Conservation (phyloP, 2,329 filamentous ascomycete species). For the Purpureocillium lavendulum region DNA sequence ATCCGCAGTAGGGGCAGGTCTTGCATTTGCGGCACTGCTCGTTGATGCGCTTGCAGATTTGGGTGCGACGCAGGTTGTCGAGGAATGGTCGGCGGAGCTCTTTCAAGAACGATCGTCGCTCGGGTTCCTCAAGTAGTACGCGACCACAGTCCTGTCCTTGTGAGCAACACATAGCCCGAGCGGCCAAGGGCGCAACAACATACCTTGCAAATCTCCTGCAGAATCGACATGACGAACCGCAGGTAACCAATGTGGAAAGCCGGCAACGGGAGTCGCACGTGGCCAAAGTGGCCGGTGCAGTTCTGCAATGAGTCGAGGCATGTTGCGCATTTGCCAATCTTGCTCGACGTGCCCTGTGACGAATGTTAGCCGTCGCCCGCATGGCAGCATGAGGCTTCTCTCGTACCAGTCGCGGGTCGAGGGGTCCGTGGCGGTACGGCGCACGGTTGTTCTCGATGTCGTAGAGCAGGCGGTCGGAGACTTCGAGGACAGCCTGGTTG, state of each 20-base stretch:
- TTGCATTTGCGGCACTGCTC: conserved; percentile 85
- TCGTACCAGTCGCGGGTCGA: conserved; percentile 69
- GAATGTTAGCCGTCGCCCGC: not conserved
- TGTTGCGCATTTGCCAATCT: conserved; percentile 69
- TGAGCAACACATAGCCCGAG: not conserved
- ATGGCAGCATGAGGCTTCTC: not conserved
- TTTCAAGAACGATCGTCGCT: conserved; percentile 69
- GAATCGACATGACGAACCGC: conserved; percentile 81
- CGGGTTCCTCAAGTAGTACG: conserved; percentile 72
- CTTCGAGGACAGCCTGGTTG: conserved; percentile 88
- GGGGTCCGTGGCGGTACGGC: conserved; percentile 72
- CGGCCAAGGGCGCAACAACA: conserved; percentile 30
- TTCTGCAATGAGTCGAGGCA: conserved; percentile 73
- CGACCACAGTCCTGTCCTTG: conserved; percentile 55
- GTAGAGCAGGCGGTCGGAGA: conserved; percentile 90
- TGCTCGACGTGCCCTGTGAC: conserved; percentile 69
- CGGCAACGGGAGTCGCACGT: conserved; percentile 82
- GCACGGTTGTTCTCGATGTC: conserved; percentile 74
- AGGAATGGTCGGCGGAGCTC: conserved; percentile 73
- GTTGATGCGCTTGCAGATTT: conserved; percentile 80
- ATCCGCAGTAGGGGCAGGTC: conserved; percentile 69
- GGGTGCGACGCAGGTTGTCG: conserved; percentile 78
- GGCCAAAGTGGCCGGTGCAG: conserved; percentile 93
- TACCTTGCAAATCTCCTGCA: conserved; percentile 91
- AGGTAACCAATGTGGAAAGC: conserved; percentile 96